A percentile compares a stretch with the other conserved stretches of the same genome.
phyloP scores from a whole-genome alignment of 1,139 yeast species.

The Pichia norvegensis region DNA sequence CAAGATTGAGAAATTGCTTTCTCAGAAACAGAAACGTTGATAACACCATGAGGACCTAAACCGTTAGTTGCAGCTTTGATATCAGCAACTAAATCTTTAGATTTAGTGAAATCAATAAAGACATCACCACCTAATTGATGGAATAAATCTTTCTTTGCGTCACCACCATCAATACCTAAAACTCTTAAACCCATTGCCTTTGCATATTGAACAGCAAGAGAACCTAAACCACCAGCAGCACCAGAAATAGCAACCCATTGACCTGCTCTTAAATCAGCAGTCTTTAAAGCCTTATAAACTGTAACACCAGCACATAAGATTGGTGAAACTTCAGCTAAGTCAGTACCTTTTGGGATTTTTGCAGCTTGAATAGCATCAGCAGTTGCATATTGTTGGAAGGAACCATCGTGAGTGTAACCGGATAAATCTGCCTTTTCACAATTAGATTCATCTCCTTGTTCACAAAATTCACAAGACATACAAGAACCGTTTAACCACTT shows the following conservation, averaged over 20 bases:
- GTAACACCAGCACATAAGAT: slow-evolving; percentile 80
- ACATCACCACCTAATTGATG: slow-evolving; percentile 60
- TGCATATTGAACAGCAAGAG: slow-evolving; percentile 75
- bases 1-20: slow-evolving; percentile 63
- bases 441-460: slow-evolving; percentile 58
- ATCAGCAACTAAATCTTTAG: slow-evolving; percentile 45
- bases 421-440: slow-evolving; percentile 63
- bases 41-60: slow-evolving; percentile 63
- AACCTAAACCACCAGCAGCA: slow-evolving; percentile 82
- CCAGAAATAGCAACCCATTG: slow-evolving; percentile 78
- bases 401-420: slow-evolving; percentile 76
- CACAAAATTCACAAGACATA: slow-evolving; percentile 66
- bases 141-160: slow-evolving; percentile 49
- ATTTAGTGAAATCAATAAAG: slow-evolving; percentile 53
- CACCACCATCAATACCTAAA: slow-evolving; percentile 70
- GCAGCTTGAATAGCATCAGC: slow-evolving; percentile 88
- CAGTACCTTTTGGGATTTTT: slow-evolving; percentile 58
- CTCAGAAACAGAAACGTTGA: slow-evolving; percentile 75
- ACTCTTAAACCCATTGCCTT: slow-evolving; percentile 77
- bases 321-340: slow-evolving; percentile 70
- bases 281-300: slow-evolving; percentile 74
- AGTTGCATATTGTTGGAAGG: slow-evolving; percentile 78
- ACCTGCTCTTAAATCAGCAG: slow-evolving; percentile 58
- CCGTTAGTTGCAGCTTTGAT: slow-evolving; percentile 56
- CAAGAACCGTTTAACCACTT: slow-evolving; percentile 71